Conservation (phyloP, 805 yeast species). For the Isabelozyma rhagii region DNA sequence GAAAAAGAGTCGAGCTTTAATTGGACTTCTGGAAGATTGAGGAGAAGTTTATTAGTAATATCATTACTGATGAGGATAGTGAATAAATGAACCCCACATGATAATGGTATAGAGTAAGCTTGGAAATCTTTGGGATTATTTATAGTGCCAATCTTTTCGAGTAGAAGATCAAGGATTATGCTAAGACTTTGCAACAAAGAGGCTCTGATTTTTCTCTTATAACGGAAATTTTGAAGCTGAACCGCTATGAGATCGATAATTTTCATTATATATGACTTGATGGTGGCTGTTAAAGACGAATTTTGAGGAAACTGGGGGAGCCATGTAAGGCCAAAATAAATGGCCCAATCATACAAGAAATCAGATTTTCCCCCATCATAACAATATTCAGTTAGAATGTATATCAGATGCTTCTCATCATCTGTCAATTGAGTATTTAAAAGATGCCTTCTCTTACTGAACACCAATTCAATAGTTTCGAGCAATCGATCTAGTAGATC, state of each 20-base stretch:
- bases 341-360: slow-evolving; percentile 28
- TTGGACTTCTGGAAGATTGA: slow-evolving; percentile 16
- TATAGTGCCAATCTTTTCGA: slow-evolving; percentile 10
- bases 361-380: background rate
- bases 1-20: slow-evolving; percentile 28
- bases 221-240: slow-evolving; percentile 23
- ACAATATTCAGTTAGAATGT: slow-evolving; percentile 3
- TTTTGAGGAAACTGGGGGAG: slow-evolving; percentile 13
- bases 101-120: background rate
- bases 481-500: slow-evolving; percentile 20
- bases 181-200: slow-evolving; percentile 16
- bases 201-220: slow-evolving; percentile 16
- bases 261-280: slow-evolving; percentile 32
- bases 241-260: slow-evolving; percentile 28
- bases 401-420: slow-evolving; percentile 10
- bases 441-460: slow-evolving; percentile 26
- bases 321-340: slow-evolving; percentile 23
- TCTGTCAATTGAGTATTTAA: slow-evolving; percentile 12
- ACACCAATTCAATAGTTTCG: slow-evolving; percentile 30
- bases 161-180: slow-evolving; percentile 9
- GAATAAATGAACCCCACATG: slow-evolving; percentile 25
- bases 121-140: background rate
- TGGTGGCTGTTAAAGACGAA: slow-evolving; percentile 11
- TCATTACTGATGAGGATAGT: slow-evolving; percentile 37
- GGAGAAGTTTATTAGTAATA: slow-evolving; percentile 22